phyloP scores from a whole-genome alignment of 768 basidiomycete genomes.

The Holtermanniella nyarrowii region DNA sequence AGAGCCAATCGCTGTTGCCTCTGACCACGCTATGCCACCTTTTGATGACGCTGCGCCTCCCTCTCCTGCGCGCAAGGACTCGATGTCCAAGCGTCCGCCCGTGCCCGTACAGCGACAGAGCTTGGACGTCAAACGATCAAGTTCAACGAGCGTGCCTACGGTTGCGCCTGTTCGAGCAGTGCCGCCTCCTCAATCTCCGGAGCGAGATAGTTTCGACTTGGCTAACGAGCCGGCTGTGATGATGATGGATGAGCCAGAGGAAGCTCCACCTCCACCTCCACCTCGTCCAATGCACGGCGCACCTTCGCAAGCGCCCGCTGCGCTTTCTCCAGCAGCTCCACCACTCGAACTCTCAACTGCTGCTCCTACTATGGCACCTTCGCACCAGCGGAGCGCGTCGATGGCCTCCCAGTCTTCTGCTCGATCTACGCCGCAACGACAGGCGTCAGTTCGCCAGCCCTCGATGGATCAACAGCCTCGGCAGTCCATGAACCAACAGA shows the following conservation, averaged over 20 bases:
- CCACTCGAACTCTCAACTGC: conserved; percentile 38
- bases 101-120: conserved; percentile 18
- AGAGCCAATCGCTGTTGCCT: conserved; percentile 2
- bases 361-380: conserved; percentile 10
- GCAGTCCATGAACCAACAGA: neutral
- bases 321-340: conserved; percentile 46
- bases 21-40: conserved; percentile 4
- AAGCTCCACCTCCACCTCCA: conserved; percentile 43
- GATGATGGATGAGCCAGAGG: conserved; percentile 3
- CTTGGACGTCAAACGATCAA: neutral
- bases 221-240: conserved; percentile 21
- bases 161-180: conserved; percentile 2
- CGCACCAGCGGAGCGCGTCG: conserved; percentile 10
- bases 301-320: no score
- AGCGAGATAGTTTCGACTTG: neutral
- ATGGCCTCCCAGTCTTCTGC: conserved; percentile 22
- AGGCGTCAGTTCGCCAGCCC: conserved; percentile 15
- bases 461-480: conserved; percentile 6
- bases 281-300: conserved; percentile 41
- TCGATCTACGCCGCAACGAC: conserved; percentile 14
- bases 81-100: conserved; percentile 10
- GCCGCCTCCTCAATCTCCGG: neutral
- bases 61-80: conserved; percentile 14
- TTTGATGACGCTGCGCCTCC: conserved; percentile 1
- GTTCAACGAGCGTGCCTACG: conserved; percentile 1